phyloP scores from a whole-genome alignment of 108 stramenopile genomes.

The Schizochytrium sp. region DNA sequence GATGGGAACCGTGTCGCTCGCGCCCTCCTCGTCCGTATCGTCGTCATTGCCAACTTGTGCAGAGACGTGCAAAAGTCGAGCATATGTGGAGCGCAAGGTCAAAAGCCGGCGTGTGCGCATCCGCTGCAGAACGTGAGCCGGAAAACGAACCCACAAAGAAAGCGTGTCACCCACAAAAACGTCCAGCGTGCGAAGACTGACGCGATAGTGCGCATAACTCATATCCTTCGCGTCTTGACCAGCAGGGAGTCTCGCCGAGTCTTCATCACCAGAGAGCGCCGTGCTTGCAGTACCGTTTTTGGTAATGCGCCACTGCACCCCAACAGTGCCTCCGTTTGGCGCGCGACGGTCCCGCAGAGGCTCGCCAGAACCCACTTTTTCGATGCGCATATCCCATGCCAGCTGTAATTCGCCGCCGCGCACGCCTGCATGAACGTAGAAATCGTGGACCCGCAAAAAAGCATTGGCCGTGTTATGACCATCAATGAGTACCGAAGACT shows the following conservation, averaged over 20 bases:
- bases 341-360: not conserved
- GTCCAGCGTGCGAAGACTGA: not conserved
- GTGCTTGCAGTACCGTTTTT: not conserved
- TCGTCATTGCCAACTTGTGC: not conserved
- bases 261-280: not conserved
- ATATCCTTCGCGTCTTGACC: not conserved
- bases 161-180: not conserved
- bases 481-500: not conserved
- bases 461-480: not conserved
- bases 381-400: not conserved
- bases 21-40: not conserved
- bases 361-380: not conserved
- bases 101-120: not conserved
- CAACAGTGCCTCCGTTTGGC: not conserved
- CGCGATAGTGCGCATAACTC: not conserved
- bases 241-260: not conserved
- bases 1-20: not conserved
- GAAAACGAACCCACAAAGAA: not conserved
- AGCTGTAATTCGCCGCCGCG: not conserved
- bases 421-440: not conserved
- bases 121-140: not conserved
- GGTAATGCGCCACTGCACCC: not conserved
- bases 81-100: not conserved
- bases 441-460: not conserved
- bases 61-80: not conserved